Percentiles rank a stretch among this genome's conserved stretches.
These are phyloP conservation scores for Iris macrosiphon DNA, from an alignment of 106 monocot species.

Conservation along the genomic window DNA sequence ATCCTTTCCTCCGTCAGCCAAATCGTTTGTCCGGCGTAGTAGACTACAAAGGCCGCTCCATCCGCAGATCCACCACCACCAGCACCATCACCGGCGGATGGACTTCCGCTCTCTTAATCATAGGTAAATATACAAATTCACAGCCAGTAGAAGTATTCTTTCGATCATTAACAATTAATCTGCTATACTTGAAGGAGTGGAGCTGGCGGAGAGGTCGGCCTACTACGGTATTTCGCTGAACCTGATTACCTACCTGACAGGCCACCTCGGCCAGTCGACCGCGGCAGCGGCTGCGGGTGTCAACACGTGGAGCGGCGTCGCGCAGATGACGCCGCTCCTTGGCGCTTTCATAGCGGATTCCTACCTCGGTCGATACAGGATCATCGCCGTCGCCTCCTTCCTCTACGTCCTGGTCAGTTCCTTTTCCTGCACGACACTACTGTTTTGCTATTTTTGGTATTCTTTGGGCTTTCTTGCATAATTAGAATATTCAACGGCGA, in stretches of 20 bases:
- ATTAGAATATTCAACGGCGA: too few species aligned
- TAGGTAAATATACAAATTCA: slow-evolving; percentile 33
- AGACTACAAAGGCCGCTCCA: slow-evolving; percentile 17
- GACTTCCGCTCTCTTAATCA: slow-evolving; percentile 38
- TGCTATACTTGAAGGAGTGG: slow-evolving; percentile 32
- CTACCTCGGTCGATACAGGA: slow-evolving; percentile 55
- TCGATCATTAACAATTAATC: background rate
- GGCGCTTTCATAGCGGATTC: slow-evolving; percentile 55
- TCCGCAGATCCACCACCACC: slow-evolving; percentile 7
- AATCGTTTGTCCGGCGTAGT: background rate
- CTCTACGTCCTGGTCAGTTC: slow-evolving; percentile 44
- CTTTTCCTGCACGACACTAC: too few species aligned
- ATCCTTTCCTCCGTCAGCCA: background rate
- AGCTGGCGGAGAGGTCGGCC: slow-evolving; percentile 43
- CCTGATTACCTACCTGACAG: slow-evolving; percentile 59
- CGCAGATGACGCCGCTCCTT: slow-evolving; percentile 34
- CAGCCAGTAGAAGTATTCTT: too few species aligned
- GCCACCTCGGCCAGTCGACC: slow-evolving; percentile 31
- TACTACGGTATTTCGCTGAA: slow-evolving; percentile 55
- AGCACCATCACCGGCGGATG: slow-evolving; percentile 47
- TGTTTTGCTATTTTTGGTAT: too few species aligned
- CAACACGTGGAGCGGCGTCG: slow-evolving; percentile 43
- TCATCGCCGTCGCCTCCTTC: slow-evolving; percentile 32
- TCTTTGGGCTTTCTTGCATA: too few species aligned
- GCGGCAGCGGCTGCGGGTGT: slow-evolving; percentile 46